Base-by-base conservation (phyloP, 1,284 basidiomycete species). In the Polyporus tsugae region DNA sequence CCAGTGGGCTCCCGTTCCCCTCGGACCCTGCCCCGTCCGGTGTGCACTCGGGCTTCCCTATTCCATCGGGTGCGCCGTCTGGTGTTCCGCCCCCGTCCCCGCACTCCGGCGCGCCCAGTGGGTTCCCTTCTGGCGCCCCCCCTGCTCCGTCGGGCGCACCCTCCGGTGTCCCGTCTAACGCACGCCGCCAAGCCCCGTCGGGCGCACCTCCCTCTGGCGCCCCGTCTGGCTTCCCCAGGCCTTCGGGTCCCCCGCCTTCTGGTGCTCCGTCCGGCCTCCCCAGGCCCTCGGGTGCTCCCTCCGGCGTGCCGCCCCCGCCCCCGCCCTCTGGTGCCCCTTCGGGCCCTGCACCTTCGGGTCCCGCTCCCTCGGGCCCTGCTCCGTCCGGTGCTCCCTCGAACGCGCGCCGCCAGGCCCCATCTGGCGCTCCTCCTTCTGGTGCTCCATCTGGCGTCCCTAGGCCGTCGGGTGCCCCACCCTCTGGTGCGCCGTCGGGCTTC, bases 21-120 rank as follows among this genome's bases (percentile, higher is more conserved):
- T 49, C 46, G 22, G 46, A 22, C 46, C 22, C 22, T 49, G 46
- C 46, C 46, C 46, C 46, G 22, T 49, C 46, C 25, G 52, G 52
- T 55, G 29, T 55, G 15, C 52, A 25, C 49, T 29, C 49, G 11
- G 49, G 49, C 13, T 33, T 53, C 25, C 49, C 44, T n/a, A 46
- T 46, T 9, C 44, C 52, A 15, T 55, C 52, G 52, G 52, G 29
- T 9, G 52, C 17, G n/a, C 46, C 46, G 52, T 55, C 52, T 55
- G 52, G 52, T 33, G 13, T 55, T 6, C 52, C 52, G 52, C 29
- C 52, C 1, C 52, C 52, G 52, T 15, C 52, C 15, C 52, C 29
- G 29, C 52, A 25, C 22, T 52, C 46, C 9, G 46, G 46, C 25
- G 22, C 17, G 7, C 52, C 52, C 29, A 55, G 29, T 2, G 29